Conservation (phyloP, 2,329 filamentous ascomycete genomes). For the Clathrospora elynae region DNA sequence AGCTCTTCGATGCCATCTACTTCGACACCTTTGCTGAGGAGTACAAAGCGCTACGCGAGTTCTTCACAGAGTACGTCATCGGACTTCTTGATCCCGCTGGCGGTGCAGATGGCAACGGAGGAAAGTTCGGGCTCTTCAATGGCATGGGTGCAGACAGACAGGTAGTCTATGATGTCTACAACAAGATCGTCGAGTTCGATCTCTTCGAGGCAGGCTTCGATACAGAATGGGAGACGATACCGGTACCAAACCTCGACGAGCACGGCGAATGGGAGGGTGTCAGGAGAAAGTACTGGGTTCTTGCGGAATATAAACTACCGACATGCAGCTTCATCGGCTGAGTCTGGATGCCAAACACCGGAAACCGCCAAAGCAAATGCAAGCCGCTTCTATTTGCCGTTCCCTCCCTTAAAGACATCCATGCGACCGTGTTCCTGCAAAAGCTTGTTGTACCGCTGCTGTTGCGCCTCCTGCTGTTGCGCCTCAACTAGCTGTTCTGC, state of each 20-base stretch:
- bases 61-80: constrained; percentile 87
- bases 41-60: constrained; percentile 80
- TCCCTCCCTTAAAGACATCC: constrained; percentile 29
- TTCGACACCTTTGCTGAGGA: constrained; percentile 98
- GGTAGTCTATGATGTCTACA: constrained; percentile 96
- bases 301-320: constrained; percentile 77
- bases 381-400: constrained; percentile 15
- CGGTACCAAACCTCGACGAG: constrained; percentile 72
- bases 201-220: constrained; percentile 87
- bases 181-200: constrained; percentile 86
- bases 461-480: constrained; percentile 45
- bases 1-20: constrained; percentile 67
- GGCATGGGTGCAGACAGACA: constrained; percentile 87
- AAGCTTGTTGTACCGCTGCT: constrained; percentile 50
- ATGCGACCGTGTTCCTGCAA: constrained; percentile 44
- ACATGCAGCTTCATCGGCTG: constrained; percentile 75
- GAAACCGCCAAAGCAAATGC: constrained; percentile 12
- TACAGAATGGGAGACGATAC: constrained; percentile 80
- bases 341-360: constrained; percentile 25
- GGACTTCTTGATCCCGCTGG: constrained; percentile 69
- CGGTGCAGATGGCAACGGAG: constrained; percentile 49
- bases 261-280: constrained; percentile 87
- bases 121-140: constrained; percentile 68
- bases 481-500: constrained; percentile 51
- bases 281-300: constrained; percentile 84